Evolutionary conservation across 129 eudicot species (phyloP).

Genomic region (Solidago caesia): DNA sequence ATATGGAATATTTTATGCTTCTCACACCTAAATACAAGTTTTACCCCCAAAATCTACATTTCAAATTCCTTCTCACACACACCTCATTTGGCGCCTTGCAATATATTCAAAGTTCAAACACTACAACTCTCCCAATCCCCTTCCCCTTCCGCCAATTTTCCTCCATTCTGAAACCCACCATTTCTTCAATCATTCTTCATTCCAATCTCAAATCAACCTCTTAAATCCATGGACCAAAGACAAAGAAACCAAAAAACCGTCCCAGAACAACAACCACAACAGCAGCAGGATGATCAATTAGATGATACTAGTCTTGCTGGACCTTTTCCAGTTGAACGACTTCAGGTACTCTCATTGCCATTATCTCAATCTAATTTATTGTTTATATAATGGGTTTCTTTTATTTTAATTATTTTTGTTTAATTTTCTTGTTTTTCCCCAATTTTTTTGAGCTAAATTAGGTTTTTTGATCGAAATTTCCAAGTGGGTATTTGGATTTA

Average conservation of each 20-base stretch:
- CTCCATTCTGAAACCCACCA: too few species aligned
- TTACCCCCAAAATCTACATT: too few species aligned
- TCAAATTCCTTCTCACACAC: too few species aligned
- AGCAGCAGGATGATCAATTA: constrained; percentile 45
- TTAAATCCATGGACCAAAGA: constrained; percentile 50
- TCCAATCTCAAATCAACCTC: too few species aligned
- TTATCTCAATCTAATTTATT: neutral
- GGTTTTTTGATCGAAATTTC: constrained; percentile 14
- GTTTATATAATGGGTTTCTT: constrained; percentile 22
- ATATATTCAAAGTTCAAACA: too few species aligned
- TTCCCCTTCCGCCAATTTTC: too few species aligned
- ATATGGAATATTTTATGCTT: too few species aligned
- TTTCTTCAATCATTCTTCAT: too few species aligned
- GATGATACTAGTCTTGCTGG: constrained; percentile 61
- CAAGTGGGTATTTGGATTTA: constrained; percentile 21
- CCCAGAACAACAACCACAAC: constrained; percentile 44
- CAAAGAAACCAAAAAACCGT: constrained; percentile 44
- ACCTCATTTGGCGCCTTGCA: too few species aligned
- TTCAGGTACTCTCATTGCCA: constrained; percentile 50
- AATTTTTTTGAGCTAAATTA: constrained; percentile 1
- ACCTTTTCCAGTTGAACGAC: constrained; percentile 85
- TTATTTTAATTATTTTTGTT: neutral
- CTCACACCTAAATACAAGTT: too few species aligned
- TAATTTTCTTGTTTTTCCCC: neutral
- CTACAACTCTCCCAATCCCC: too few species aligned